A percentile compares a stretch with the other conserved stretches of the same genome.
Evolutionary conservation across 2,329 filamentous ascomycete species (phyloP).

Genomic region (Aciculosporium take): DNA sequence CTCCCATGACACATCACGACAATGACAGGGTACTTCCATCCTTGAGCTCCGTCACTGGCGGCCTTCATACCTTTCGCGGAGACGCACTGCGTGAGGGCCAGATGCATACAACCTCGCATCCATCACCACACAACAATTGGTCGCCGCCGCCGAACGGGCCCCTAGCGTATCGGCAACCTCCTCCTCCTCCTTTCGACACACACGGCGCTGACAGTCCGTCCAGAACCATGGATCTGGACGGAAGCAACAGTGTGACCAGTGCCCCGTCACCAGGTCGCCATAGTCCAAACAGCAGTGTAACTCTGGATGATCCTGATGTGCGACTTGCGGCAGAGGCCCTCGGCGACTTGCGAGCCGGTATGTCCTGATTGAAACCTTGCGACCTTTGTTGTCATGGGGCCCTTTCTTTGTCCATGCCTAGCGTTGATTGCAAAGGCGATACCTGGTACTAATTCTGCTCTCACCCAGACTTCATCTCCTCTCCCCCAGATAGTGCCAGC

Average conservation of each 20-base stretch:
- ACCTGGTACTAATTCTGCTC: neutral
- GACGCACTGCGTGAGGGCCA: conserved; percentile 10
- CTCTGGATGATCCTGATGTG: conserved; percentile 52
- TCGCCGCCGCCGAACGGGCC: conserved; percentile 34
- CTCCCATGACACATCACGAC: conserved; percentile 13
- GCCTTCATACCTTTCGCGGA: conserved; percentile 13
- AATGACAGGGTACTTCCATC: conserved; percentile 21
- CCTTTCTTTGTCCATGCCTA: no score
- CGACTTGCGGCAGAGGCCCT: conserved; percentile 61
- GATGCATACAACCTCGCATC: conserved; percentile 10
- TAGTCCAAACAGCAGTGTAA: conserved; percentile 34
- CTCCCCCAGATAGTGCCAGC: conserved; percentile 35
- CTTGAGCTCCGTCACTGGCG: conserved; percentile 21
- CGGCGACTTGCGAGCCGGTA: conserved; percentile 55
- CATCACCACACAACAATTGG: conserved; percentile 24
- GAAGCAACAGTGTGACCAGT: conserved; percentile 23
- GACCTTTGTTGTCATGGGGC: no score
- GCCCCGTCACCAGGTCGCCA: conserved; percentile 30
- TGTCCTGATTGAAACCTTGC: conserved; percentile 13
- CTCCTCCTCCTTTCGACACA: conserved; percentile 8
- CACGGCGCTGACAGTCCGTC: conserved; percentile 30
- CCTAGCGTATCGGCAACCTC: conserved; percentile 25
- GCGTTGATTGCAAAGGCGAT: no score
- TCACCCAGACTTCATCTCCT: conserved; percentile 53
- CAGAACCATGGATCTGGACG: conserved; percentile 32